These are phyloP conservation scores for Ophiostoma piceae DNA, from an alignment of 2,329 filamentous ascomycete species.

Conservation along the genomic window DNA sequence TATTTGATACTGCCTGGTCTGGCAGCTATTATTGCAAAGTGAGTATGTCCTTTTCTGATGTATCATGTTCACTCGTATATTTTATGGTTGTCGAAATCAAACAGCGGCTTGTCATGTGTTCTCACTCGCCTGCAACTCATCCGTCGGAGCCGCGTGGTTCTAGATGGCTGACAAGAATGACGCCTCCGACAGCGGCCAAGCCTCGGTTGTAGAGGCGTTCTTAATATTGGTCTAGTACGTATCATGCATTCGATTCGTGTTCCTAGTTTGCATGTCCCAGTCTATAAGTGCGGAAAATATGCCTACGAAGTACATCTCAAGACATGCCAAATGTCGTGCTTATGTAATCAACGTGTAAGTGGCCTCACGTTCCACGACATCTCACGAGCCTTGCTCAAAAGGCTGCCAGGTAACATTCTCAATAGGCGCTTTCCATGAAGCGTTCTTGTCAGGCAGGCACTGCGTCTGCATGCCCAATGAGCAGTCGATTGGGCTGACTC, in stretches of 20 bases:
- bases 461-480: no score
- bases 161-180: background rate
- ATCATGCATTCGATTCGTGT: no score
- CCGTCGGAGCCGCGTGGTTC: background rate
- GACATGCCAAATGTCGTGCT: background rate
- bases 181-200: background rate
- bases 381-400: background rate
- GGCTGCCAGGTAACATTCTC: background rate
- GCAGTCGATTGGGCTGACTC: no score
- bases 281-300: no score
- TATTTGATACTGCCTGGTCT: background rate
- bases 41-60: background rate
- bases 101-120: background rate
- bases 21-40: background rate
- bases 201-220: background rate
- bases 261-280: no score
- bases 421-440: no score
- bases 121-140: background rate
- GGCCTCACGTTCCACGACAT: background rate
- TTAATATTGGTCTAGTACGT: no score
- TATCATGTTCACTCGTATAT: background rate
- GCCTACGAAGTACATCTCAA: no score
- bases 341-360: background rate
- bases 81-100: background rate
- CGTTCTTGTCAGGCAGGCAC: no score